Percentiles rank a stretch among this genome's conserved stretches.
phyloP scores from a whole-genome alignment of 2,329 filamentous ascomycete genomes.

The Cryphonectria carpinicola region DNA sequence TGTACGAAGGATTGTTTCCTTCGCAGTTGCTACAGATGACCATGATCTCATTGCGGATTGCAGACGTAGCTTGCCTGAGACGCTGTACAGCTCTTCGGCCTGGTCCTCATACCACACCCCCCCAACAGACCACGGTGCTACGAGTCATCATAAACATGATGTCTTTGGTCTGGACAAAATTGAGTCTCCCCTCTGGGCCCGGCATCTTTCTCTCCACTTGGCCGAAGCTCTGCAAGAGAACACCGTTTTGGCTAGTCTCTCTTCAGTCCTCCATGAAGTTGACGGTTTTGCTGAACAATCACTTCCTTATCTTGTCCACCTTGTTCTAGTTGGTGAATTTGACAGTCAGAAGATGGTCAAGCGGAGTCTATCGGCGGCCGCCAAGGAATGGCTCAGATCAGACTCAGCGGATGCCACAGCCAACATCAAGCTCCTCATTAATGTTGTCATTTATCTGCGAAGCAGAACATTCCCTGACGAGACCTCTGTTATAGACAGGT shows the following conservation, averaged over 20 bases:
- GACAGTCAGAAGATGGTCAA: conserved; percentile 64
- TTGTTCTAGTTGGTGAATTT: conserved; percentile 73
- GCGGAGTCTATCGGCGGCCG: conserved; percentile 65
- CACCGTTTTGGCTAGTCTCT: conserved; percentile 70
- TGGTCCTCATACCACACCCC: conserved; percentile 62
- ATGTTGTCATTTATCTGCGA: conserved; percentile 84
- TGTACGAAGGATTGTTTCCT: conserved; percentile 59
- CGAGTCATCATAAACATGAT: conserved; percentile 35
- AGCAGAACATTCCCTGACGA: conserved; percentile 78
- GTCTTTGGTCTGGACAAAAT: conserved; percentile 47
- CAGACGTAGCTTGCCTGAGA: conserved; percentile 54
- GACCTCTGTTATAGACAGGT: conserved; percentile 75
- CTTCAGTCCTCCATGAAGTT: conserved; percentile 67
- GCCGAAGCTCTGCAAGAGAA: conserved; percentile 63
- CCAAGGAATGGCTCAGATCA: conserved; percentile 65
- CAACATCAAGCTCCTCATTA: conserved; percentile 74
- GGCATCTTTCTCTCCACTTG: conserved; percentile 63
- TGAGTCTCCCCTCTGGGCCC: conserved; percentile 60
- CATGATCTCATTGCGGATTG: conserved; percentile 54
- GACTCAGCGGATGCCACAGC: conserved; percentile 52
- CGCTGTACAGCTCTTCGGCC: conserved; percentile 57
- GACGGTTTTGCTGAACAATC: conserved; percentile 72
- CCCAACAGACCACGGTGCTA: conserved; percentile 52
- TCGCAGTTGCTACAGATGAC: conserved; percentile 52
- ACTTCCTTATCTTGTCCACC: conserved; percentile 84